Evolutionary conservation across 2,329 filamentous ascomycete genomes (phyloP).

Genomic region (Cucurbitaria berberidis): DNA sequence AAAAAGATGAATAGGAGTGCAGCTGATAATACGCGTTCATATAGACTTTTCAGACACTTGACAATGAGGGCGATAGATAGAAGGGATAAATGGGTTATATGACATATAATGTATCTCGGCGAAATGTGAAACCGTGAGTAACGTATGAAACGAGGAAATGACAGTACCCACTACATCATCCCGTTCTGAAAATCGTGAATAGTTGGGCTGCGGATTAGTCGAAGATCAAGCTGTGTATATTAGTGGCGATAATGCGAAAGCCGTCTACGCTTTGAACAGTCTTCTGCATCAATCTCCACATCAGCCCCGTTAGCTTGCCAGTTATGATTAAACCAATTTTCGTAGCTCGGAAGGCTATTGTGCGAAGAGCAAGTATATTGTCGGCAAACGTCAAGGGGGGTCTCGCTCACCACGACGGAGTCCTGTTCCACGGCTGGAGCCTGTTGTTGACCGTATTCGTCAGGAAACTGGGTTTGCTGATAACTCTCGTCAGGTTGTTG

Average conservation of each 20-base stretch:
- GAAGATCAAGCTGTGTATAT: background rate
- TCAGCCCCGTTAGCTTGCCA: background rate
- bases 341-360: background rate
- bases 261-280: background rate
- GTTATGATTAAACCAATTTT: background rate
- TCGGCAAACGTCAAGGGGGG: slow-evolving; percentile 4
- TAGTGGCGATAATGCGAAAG: background rate
- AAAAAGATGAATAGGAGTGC: too few relatives aligned
- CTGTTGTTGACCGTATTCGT: background rate
- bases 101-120: background rate
- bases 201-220: slow-evolving; percentile 2
- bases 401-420: slow-evolving; percentile 13
- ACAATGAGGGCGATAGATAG: too few relatives aligned
- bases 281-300: background rate
- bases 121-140: background rate
- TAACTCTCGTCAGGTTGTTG: background rate
- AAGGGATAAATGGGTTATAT: background rate
- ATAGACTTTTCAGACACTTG: too few relatives aligned
- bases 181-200: background rate
- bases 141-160: background rate
- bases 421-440: background rate
- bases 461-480: background rate
- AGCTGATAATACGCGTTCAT: too few relatives aligned
- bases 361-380: background rate
- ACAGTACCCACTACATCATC: background rate